Conservation (phyloP, 805 yeast genomes). For the Myxozyma mucilagina region DNA sequence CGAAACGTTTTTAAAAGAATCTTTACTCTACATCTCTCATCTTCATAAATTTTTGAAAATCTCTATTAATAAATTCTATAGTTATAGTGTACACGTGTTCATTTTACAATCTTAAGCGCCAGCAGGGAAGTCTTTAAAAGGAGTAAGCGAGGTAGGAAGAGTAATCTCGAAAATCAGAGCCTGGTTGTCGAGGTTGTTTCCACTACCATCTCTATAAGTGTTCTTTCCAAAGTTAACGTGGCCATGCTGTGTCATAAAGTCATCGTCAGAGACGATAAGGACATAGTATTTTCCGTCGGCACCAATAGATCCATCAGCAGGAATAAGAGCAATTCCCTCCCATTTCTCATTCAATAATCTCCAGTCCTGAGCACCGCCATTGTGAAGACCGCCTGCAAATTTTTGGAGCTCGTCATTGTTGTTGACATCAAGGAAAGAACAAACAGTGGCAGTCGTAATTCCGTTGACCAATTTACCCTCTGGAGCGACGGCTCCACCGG, state of each 20-base stretch:
- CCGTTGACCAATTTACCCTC: slow-evolving; percentile 20
- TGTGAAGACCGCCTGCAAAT: slow-evolving; percentile 28
- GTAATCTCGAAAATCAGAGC: slow-evolving; percentile 23
- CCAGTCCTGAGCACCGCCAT: slow-evolving; percentile 28
- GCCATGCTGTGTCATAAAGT: slow-evolving; percentile 27
- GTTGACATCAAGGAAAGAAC: slow-evolving; percentile 29
- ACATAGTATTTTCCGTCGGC: slow-evolving; percentile 23
- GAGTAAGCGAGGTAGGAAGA: slow-evolving; percentile 12
- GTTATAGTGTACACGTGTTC: neutral
- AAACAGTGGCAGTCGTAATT: slow-evolving; percentile 21
- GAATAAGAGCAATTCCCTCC: slow-evolving; percentile 27
- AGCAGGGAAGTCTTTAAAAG: slow-evolving; percentile 17
- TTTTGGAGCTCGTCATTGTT: slow-evolving; percentile 18
- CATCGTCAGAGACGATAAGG: slow-evolving; percentile 24
- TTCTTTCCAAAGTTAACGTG: slow-evolving; percentile 21
- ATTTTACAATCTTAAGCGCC: slow-evolving; percentile 2
- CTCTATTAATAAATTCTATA: neutral
- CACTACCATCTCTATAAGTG: slow-evolving; percentile 17
- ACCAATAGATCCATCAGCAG: slow-evolving; percentile 27
- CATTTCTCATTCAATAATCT: slow-evolving; percentile 28
- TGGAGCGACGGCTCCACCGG: slow-evolving; percentile 24
- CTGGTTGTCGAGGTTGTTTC: slow-evolving; percentile 26
- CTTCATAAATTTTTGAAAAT: neutral
- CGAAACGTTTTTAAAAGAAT: too few species aligned
- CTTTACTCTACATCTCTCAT: neutral